A percentile compares a stretch with the other conserved stretches of the same genome.
phyloP scores from a whole-genome alignment of 306 rosid genomes.

The Lithocarpus polystachyus region DNA sequence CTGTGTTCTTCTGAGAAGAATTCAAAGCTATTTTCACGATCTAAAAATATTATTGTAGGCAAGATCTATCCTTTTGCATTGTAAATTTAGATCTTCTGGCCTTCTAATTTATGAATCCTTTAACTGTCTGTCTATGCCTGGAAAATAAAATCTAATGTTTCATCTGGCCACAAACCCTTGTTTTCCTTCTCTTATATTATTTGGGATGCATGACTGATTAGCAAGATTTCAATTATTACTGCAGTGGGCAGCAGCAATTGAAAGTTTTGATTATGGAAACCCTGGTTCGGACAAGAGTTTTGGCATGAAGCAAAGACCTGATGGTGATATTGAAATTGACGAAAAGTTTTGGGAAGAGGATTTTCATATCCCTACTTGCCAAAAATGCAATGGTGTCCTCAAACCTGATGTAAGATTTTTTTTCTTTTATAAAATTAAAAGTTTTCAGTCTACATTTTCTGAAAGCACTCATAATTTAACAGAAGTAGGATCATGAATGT shows the following conservation, averaged over 20 bases:
- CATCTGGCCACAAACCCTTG: background rate
- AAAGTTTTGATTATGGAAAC: slow-evolving; percentile 59
- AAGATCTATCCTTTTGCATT: background rate
- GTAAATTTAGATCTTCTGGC: background rate
- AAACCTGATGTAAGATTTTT: slow-evolving; percentile 79
- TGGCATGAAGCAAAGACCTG: slow-evolving; percentile 99
- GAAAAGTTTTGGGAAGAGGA: slow-evolving; percentile 92
- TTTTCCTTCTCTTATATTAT: slow-evolving; percentile 5
- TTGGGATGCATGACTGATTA: slow-evolving; percentile 10
- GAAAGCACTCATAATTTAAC: background rate
- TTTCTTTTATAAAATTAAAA: slow-evolving; percentile 15
- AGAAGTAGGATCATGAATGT: background rate
- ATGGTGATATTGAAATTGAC: slow-evolving; percentile 95
- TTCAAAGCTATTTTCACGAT: too few species aligned
- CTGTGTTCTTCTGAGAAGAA: too few species aligned
- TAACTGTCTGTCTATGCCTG: slow-evolving; percentile 9
- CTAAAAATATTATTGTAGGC: background rate
- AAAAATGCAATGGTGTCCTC: slow-evolving; percentile 81
- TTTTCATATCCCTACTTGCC: slow-evolving; percentile 75
- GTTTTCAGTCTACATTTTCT: background rate
- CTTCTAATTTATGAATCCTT: slow-evolving; percentile 3
- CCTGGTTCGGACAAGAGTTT: slow-evolving; percentile 84
- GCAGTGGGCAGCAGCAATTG: slow-evolving; percentile 95
- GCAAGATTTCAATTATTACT: slow-evolving; percentile 8
- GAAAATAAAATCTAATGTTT: background rate